phyloP scores from a whole-genome alignment of 2,329 filamentous ascomycete species.

The Harringtonia aguacate region DNA sequence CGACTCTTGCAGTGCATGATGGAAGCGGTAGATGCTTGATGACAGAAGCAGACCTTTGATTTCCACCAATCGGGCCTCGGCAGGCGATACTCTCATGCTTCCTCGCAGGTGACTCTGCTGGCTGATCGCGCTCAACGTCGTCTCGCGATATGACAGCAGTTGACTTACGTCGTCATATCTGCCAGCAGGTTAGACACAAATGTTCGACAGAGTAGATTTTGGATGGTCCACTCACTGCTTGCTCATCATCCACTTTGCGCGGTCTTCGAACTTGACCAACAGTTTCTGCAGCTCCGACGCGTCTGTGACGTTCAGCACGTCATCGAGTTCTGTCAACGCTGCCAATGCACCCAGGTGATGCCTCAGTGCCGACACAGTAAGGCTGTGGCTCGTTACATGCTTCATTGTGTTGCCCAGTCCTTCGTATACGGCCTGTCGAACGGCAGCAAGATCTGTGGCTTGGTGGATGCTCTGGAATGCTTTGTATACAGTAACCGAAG shows the following conservation, averaged over 20 bases:
- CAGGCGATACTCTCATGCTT: conserved; percentile 48
- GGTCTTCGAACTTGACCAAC: conserved; percentile 51
- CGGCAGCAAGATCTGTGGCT: conserved; percentile 42
- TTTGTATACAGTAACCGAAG: conserved; percentile 64
- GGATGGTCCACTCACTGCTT: conserved; percentile 7
- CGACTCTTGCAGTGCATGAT: conserved; percentile 76
- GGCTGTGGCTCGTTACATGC: conserved; percentile 35
- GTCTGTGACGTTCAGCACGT: conserved; percentile 54
- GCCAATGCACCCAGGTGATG: conserved; percentile 54
- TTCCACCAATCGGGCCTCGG: conserved; percentile 60
- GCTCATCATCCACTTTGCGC: conserved; percentile 71
- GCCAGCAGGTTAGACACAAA: conserved; percentile 10
- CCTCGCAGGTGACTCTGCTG: conserved; percentile 54
- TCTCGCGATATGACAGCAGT: conserved; percentile 73
- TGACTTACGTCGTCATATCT: conserved; percentile 64
- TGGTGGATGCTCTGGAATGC: conserved; percentile 70
- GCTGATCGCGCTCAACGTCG: conserved; percentile 69
- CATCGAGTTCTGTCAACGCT: conserved; percentile 70
- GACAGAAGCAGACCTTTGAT: conserved; percentile 67
- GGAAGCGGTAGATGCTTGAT: conserved; percentile 65
- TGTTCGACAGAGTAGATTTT: no score
- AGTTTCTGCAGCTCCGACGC: conserved; percentile 49
- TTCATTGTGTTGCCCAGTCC: conserved; percentile 52
- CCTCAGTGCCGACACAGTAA: conserved; percentile 41
- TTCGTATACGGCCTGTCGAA: conserved; percentile 49